Percentiles rank a stretch among this genome's conserved stretches.
Evolutionary conservation across 192 early-diverging fungal genomes (phyloP).

Genomic region (Dissophora ornata): DNA sequence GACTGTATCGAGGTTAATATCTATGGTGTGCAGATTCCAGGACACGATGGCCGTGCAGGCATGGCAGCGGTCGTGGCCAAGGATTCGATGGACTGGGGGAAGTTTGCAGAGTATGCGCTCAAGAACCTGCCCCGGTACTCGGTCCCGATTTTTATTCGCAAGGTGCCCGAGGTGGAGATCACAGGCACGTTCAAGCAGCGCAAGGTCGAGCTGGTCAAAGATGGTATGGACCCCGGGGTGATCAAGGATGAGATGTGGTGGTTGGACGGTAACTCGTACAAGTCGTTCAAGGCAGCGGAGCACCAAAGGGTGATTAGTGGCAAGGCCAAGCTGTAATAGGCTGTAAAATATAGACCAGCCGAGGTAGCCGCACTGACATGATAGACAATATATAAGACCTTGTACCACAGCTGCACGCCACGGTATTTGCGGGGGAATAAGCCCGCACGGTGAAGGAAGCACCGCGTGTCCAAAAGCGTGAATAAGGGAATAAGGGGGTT

Average conservation of each 20-base stretch:
- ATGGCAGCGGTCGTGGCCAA: constrained; percentile 72
- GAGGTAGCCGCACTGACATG: too few species aligned
- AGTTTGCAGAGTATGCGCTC: constrained; percentile 45
- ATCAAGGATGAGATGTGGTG: constrained; percentile 57
- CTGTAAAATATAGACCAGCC: too few species aligned
- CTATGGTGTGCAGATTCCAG: constrained; percentile 69
- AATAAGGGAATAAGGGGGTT: too few species aligned
- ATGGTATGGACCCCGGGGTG: constrained; percentile 57
- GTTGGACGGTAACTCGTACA: constrained; percentile 57
- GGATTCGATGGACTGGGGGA: constrained; percentile 43
- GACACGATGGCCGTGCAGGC: constrained; percentile 72
- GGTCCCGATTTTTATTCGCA: constrained; percentile 71
- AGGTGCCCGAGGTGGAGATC: constrained; percentile 59
- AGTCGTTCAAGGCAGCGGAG: constrained; percentile 50
- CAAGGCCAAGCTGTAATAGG: constrained; percentile 36
- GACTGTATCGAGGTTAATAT: constrained; percentile 71
- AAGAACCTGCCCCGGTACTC: constrained; percentile 70
- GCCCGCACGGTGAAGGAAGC: too few species aligned
- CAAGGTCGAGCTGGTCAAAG: constrained; percentile 59
- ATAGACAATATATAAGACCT: too few species aligned
- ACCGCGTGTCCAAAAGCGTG: too few species aligned
- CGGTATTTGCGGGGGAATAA: too few species aligned
- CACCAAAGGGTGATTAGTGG: constrained; percentile 33
- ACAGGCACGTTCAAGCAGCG: constrained; percentile 66
- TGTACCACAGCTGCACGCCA: too few species aligned